phyloP scores from a whole-genome alignment of 192 early-diverging fungal genomes.

The Spizellomyces punctatus region DNA sequence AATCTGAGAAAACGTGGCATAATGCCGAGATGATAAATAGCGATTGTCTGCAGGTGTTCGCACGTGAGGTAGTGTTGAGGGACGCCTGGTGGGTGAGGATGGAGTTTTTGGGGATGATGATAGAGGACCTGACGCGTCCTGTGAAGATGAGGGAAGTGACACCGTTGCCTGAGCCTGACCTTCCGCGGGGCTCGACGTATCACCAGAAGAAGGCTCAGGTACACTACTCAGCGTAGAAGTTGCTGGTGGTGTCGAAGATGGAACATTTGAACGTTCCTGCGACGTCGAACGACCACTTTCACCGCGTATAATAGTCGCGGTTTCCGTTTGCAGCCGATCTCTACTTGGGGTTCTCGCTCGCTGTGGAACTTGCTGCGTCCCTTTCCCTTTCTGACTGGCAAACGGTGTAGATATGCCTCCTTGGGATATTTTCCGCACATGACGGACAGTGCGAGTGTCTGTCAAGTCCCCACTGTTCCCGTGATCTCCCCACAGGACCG shows the following conservation, averaged over 20 bases:
- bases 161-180: background rate
- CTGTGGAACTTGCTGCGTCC: background rate
- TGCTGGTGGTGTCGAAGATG: background rate
- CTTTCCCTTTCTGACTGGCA: background rate
- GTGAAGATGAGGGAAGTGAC: background rate
- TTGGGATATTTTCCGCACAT: constrained; percentile 17
- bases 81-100: constrained; percentile 7
- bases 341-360: background rate
- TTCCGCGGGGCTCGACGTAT: background rate
- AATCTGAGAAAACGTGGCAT: background rate
- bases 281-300: background rate
- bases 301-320: background rate
- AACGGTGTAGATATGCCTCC: background rate
- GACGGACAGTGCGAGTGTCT: background rate
- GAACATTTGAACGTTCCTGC: background rate
- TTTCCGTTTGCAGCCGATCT: background rate
- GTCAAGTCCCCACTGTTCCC: constrained; percentile 12
- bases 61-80: constrained; percentile 13
- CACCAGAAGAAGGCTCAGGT: no score
- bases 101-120: constrained; percentile 8
- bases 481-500: no score
- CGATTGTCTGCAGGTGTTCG: constrained; percentile 23
- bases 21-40: constrained; percentile 11
- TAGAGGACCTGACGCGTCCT: background rate
- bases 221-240: background rate